These are phyloP conservation scores for Daldinia eschscholtzii DNA, from an alignment of 2,329 filamentous ascomycete species.

Conservation along the genomic window DNA sequence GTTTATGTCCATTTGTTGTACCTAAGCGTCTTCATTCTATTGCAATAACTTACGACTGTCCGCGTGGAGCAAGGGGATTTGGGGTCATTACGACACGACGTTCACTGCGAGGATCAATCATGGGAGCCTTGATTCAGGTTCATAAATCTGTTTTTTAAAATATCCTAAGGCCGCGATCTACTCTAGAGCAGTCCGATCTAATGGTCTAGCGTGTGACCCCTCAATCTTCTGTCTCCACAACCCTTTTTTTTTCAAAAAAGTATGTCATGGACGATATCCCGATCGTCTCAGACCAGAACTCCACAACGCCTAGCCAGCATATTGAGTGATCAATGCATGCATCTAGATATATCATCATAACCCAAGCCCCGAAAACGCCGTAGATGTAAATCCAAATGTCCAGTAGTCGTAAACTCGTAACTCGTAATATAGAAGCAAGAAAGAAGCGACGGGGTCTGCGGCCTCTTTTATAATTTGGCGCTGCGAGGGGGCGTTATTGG, in stretches of 20 bases:
- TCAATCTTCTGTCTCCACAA: not conserved
- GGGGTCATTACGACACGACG: not conserved
- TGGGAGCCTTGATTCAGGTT: not conserved
- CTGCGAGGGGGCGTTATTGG: conserved; percentile 33
- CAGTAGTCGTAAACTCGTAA: conserved; percentile 33
- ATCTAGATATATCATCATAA: conserved; percentile 6
- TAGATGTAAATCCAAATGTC: conserved; percentile 27
- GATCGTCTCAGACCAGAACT: not conserved
- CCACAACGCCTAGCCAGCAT: conserved; percentile 23
- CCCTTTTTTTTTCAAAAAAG: not conserved
- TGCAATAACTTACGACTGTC: not conserved
- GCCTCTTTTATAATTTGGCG: conserved; percentile 14
- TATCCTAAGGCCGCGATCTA: not conserved
- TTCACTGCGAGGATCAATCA: not conserved
- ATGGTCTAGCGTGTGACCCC: not conserved
- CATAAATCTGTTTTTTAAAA: not conserved
- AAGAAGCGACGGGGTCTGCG: not conserved
- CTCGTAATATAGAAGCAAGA: conserved; percentile 10
- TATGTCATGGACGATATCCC: conserved; percentile 6
- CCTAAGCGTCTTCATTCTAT: not conserved
- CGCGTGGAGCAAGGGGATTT: not conserved
- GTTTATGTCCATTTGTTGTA: not conserved
- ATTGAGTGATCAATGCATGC: conserved; percentile 14
- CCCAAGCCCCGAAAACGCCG: conserved; percentile 16
- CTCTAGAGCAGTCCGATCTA: not conserved